phyloP scores from a whole-genome alignment of 352 stramenopile genomes.

The Phytophthora pseudosyringae region DNA sequence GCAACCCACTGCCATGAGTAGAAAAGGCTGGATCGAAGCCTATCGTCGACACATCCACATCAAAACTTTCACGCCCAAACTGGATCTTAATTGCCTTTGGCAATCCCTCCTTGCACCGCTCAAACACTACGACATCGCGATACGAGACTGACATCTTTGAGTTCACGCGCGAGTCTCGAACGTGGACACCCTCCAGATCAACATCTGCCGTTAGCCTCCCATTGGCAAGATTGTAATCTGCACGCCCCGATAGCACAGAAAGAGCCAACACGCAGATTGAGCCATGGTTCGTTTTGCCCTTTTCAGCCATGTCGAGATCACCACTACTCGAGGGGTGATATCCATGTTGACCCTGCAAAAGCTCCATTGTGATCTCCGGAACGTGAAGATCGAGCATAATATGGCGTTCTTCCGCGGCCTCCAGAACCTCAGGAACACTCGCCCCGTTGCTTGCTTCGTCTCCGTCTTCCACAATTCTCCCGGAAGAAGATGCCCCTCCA shows the following conservation, averaged over 20 bases:
- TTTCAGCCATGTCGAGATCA: constrained; percentile 78
- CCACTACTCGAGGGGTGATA: constrained; percentile 82
- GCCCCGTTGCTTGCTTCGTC: constrained; percentile 38
- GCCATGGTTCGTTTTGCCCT: constrained; percentile 61
- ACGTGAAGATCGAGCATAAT: constrained; percentile 64
- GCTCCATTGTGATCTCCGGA: constrained; percentile 82
- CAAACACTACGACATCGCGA: constrained; percentile 79
- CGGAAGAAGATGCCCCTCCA: constrained; percentile 30
- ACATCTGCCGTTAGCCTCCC: constrained; percentile 53
- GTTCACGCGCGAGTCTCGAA: constrained; percentile 71
- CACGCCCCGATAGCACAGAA: constrained; percentile 44
- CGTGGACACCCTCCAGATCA: constrained; percentile 63
- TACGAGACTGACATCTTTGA: constrained; percentile 66
- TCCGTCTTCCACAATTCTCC: constrained; percentile 37
- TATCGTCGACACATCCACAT: constrained; percentile 47
- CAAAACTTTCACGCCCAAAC: constrained; percentile 54
- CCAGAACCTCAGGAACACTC: constrained; percentile 41
- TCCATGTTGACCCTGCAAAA: constrained; percentile 75
- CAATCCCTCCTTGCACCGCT: constrained; percentile 45
- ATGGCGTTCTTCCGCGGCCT: constrained; percentile 56
- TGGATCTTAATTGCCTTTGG: constrained; percentile 71
- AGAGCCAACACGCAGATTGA: constrained; percentile 81
- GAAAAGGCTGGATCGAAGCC: constrained; percentile 53
- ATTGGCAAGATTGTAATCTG: constrained; percentile 64
- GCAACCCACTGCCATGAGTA: constrained; percentile 26